Conservation (phyloP, 2,329 filamentous ascomycete species). For the Cytospora leucostoma region DNA sequence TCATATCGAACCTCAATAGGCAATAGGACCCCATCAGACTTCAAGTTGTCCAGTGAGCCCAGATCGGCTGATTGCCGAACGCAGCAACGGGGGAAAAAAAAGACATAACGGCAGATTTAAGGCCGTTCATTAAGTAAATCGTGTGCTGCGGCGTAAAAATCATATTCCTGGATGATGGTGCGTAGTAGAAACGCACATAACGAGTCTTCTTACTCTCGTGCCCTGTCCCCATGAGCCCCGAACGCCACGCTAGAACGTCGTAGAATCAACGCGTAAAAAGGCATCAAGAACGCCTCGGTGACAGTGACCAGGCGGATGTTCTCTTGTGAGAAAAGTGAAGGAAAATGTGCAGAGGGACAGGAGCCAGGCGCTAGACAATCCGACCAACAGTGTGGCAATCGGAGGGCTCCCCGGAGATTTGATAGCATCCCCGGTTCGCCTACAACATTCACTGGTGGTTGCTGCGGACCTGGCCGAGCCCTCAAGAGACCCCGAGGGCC, state of each 20-base stretch:
- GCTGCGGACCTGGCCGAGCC: background rate
- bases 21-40: background rate
- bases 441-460: background rate
- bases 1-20: background rate
- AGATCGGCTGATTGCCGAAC: background rate
- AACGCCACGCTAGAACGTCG: constrained; percentile 20
- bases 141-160: background rate
- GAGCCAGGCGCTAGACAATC: background rate
- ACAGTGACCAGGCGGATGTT: background rate
- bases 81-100: too few relatives aligned
- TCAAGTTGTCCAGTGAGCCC: background rate
- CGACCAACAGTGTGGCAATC: background rate
- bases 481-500: background rate
- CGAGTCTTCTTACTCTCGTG: background rate
- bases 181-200: background rate
- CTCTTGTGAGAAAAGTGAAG: background rate
- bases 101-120: background rate
- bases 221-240: background rate
- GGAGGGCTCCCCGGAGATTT: background rate
- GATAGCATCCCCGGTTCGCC: background rate
- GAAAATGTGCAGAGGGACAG: background rate
- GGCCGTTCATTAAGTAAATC: background rate
- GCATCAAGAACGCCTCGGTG: background rate
- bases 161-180: background rate
- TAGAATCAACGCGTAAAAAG: background rate